Evolutionary conservation across 345 rosid genomes (phyloP).

Genomic region (Populus nigra): DNA sequence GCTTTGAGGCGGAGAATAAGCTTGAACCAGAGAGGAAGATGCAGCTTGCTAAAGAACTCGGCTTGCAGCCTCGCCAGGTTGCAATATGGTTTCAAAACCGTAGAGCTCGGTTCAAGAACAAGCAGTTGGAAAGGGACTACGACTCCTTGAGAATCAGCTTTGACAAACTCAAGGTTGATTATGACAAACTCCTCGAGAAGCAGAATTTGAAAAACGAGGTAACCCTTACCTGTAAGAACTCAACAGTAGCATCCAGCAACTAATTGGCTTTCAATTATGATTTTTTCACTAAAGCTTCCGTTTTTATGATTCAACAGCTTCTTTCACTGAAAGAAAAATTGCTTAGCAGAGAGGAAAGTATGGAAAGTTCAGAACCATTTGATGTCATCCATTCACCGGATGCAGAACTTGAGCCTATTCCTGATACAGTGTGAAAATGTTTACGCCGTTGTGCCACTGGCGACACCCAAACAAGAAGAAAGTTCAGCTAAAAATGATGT

Average conservation of each 20-base stretch:
- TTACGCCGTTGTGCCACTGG: conserved; percentile 12
- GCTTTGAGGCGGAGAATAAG: conserved; percentile 62
- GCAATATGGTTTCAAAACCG: conserved; percentile 85
- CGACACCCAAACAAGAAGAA: conserved; percentile 37
- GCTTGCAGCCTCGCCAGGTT: conserved; percentile 75
- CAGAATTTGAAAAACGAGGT: conserved; percentile 57
- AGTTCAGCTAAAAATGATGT: conserved; percentile 50
- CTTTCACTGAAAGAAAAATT: conserved; percentile 46
- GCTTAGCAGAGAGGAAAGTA: conserved; percentile 21
- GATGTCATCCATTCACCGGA: conserved; percentile 10
- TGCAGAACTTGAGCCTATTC: conserved; percentile 26
- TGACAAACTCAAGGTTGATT: conserved; percentile 57
- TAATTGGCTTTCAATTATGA: background rate
- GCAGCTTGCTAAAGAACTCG: conserved; percentile 64
- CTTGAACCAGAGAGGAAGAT: conserved; percentile 74
- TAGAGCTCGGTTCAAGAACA: conserved; percentile 68
- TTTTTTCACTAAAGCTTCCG: background rate
- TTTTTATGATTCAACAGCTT: conserved; percentile 40
- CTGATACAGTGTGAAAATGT: conserved; percentile 22
- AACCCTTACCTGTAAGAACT: background rate
- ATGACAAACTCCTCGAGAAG: conserved; percentile 49
- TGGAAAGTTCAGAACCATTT: conserved; percentile 14
- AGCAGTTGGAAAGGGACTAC: conserved; percentile 62
- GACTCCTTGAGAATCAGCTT: conserved; percentile 47
- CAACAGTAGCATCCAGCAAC: no score